Evolutionary conservation across 805 yeast species (phyloP), one percentile per base, ranked within the genome.

Genomic region (Maudiozyma barnettii): DNA sequence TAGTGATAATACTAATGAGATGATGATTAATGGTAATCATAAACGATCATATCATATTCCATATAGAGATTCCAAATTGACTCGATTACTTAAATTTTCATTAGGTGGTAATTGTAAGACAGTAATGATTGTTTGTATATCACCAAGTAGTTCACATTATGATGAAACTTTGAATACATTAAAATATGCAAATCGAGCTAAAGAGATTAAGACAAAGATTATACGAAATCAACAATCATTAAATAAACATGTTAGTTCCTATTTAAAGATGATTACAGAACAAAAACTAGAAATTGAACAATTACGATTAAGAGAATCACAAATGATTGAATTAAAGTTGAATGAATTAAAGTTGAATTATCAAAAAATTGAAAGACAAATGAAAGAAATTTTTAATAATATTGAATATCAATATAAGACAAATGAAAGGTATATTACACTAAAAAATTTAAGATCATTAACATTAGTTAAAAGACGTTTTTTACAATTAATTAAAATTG

Each of bases 81-180:
- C 98, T 0, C 69, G 98, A 53, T 70, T 91, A 44, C 73, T 91
- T 47, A 88, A 90, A 61, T 88, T 86, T 60, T 89, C 96, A 0
- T 69, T 91, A 13, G 96, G 96, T 3, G 97, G 97, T 0, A 87
- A 88, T 60, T 91, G 98, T 66, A 84, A 85, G 61, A 91, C 98
- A 0, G 90, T 88, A 4, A 91, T 91, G 98, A 86, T 91, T 54
- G 97, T 89, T 1, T 91, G 98, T 65, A 77, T 91, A 3, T 82
- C 95, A 4, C 97, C 97, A 0, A 84, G 89, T 49, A 77, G 85
- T 29, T 74, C 72, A 40, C 97, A 91, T 64, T 89, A 88, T 63
- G 98, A 91, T 59, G 98, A 91, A 60, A 90, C 98, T 1, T 70
- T 86, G 45, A 91, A 91, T 62, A 87, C 97, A 0, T 73, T 91